Base-by-base conservation (phyloP, 1,284 basidiomycete species). In the Bjerkandera adusta region DNA sequence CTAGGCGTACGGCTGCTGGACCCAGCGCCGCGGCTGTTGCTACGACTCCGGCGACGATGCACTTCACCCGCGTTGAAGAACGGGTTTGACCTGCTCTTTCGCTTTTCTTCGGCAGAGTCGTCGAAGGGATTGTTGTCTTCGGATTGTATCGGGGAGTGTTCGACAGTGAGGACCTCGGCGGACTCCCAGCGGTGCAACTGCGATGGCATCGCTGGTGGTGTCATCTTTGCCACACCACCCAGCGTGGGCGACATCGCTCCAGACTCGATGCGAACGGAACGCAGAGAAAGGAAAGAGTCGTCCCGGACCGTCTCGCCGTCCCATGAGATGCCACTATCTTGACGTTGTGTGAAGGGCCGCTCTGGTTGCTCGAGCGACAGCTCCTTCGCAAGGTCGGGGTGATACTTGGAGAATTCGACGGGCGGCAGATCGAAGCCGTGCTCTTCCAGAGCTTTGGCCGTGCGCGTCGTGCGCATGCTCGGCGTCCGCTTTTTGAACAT, bases 111-210 rank as follows among this genome's bases (percentile, higher is more conserved):
- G 22, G 55, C 30, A 5, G 64, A 63, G 16, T 71, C 69, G 18
- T 61, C 55, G 55, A 79, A 79, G 4, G 78, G 75, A 53, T 76
- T 72, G 45, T 57, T 46, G 37, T 62, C 59, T 2, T 65, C 53
- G 15, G 60, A 38, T 27, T 52, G 8, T 13, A 36, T 46, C 8
- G 63, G 48, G 21, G 59, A 63, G 15, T 59, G 61, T 32, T 72
- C 70, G 43, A 70, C 70, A 40, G 79, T 68, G 43, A 85, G 54
- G 8, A 87, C 80, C 56, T 85, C 82, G 0, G 85, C 85, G 4
- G 81, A 82, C 62, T 87, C 79, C 85, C 85, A 87, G 32, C 60
- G 72, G 64, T 87, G 84, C 4, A 69, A 68, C n/a, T 38, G 64
- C 1, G 75, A 73, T 2, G 64, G 56, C 12, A 68, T 77, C 8